Base-by-base conservation (phyloP, 78 protist species). In the Dictyostelium capitatum region DNA sequence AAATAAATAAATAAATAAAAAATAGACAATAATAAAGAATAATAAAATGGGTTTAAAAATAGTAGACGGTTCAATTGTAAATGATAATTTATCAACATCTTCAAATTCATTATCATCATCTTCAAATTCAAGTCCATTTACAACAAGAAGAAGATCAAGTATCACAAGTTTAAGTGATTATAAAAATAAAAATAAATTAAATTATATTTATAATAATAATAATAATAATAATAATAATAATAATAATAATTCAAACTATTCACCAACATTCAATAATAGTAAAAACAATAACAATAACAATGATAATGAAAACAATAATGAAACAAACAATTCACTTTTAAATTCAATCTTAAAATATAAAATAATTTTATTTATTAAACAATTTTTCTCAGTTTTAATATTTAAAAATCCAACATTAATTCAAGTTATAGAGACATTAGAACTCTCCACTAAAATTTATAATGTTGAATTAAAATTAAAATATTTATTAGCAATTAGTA, bases 401-500 rank as follows among this genome's bases (percentile, higher is more conserved):
- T 72, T 72, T 41, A 43, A 32, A 72, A 72, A 72, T 72, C 54
- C 50, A 46, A 72, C 54, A 46, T 15, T 54, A 32, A 56, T 56
- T 56, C 65, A 79, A 65, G 1, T 81, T 25, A 48, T 81, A 11
- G 75, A 81, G 3, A 81, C 73, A 37, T 81, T 81, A 30, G 89
- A 81, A 48, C 51, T 81, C 11, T 59, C 73, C 50, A 65, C 89
- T 48, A 19, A 30, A 3, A 51, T 81, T 28, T 81, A n/a, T 51
- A 65, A 65, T 46, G 8, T 62, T 25, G 6, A 46, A 48, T 28
- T 81, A 17, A 81, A 64, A 81, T 81, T 81, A 47, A 81, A 81
- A 67, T 81, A 81, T 81, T 50, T 81, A 81, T 5, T 81, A 10
- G 56, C 89, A 0, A 28, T 81, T 48, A 65, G 77, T 81, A 37